phyloP scores from a whole-genome alignment of 805 yeast species.

The Candida palmyrensis region DNA sequence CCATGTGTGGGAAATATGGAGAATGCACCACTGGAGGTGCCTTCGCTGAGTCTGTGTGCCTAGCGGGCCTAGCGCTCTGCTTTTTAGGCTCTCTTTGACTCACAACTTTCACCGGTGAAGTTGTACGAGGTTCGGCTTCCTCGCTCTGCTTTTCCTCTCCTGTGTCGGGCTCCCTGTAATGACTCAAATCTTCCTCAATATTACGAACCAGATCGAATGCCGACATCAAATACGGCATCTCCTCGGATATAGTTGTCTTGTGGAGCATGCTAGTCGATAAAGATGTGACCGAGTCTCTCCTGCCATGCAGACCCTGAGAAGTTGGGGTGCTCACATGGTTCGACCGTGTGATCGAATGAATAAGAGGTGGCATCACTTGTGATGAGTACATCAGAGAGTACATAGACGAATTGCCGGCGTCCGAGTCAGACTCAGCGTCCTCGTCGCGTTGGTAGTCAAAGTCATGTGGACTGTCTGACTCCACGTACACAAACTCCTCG shows the following conservation, averaged over 20 bases:
- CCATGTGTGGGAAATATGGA: neutral
- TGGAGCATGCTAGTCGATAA: slow-evolving; percentile 34
- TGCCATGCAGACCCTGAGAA: slow-evolving; percentile 4
- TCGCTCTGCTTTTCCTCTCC: slow-evolving; percentile 13
- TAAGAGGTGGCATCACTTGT: slow-evolving; percentile 25
- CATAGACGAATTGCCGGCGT: slow-evolving; percentile 17
- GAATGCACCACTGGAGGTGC: slow-evolving; percentile 2
- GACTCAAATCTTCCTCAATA: slow-evolving; percentile 45
- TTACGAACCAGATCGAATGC: slow-evolving; percentile 63
- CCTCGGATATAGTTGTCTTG: slow-evolving; percentile 54
- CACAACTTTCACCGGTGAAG: neutral
- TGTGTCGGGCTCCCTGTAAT: slow-evolving; percentile 10
- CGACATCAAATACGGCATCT: slow-evolving; percentile 59
- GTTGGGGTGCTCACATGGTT: neutral
- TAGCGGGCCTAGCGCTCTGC: neutral
- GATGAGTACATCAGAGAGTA: slow-evolving; percentile 16
- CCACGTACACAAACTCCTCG: neutral
- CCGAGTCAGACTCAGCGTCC: slow-evolving; percentile 21
- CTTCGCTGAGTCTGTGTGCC: neutral
- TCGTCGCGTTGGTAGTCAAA: slow-evolving; percentile 14
- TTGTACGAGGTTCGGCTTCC: slow-evolving; percentile 13
- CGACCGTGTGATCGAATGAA: slow-evolving; percentile 34
- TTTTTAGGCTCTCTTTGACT: slow-evolving; percentile 1
- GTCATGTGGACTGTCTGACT: slow-evolving; percentile 1
- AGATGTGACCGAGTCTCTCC: slow-evolving; percentile 25